Evolutionary conservation across 148 eudicot genomes (phyloP), one percentile per base, ranked within the genome.

Genomic region (Heliosperma pusillum): DNA sequence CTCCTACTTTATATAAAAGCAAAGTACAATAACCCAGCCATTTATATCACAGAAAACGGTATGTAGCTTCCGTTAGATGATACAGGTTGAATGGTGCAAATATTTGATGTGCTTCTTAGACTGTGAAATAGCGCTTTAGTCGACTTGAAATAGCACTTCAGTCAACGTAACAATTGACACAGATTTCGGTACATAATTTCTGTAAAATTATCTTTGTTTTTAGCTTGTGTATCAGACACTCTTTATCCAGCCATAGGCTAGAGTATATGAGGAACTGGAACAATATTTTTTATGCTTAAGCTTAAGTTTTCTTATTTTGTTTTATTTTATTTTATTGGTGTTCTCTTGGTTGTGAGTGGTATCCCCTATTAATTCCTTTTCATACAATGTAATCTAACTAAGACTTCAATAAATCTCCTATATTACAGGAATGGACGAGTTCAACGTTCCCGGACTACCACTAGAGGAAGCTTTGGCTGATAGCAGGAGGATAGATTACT

Each of bases 11-110:
- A 75, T 68, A 15, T 76, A 27, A 79, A 55, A 64, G 7, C 36
- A 52, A 79, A 75, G 57, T 82, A 79, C 36, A 61, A 76, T 20
- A 52, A 82, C 59, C 80, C 82, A 12, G 25, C 56, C 11, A 79
- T 82, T 16, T 75, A 75, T 64, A 76, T 82, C 7, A 75, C 82
- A 27, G 85, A 82, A 74, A 82, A 82, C 40, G 85, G 85, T 75
- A 45, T 61, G 74, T 58, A 63, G 4, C 19, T 50, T 50, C 17
- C 2, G 55, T 16, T 50, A 50, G 19, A 50, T 15, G 17, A 50
- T 50, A 12, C 17, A 50, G 55, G 55, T 50, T 50, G 17, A 12
- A 50, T 50, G 55, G 55, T 50, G 55, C 4, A 16, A 50, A 50
- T 50, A 50, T 50, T 15, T 50, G 55, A 1, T 16, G 3, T 12